These are phyloP conservation scores for Pezicula radicicola DNA, from an alignment of 2,329 filamentous ascomycete genomes.

Conservation along the genomic window DNA sequence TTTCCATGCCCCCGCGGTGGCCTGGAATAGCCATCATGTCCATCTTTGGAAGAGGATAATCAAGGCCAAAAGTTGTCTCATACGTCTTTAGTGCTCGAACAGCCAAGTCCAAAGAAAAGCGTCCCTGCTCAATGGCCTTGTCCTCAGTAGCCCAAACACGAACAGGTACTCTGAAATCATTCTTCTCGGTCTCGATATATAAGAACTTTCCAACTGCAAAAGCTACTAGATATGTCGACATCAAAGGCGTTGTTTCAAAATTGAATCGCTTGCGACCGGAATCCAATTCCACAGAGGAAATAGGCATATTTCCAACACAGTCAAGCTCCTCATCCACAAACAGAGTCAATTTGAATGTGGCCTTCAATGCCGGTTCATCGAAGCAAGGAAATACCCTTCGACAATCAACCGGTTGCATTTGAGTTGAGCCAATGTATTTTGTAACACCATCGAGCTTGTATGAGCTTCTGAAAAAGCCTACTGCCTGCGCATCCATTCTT, in stretches of 20 bases:
- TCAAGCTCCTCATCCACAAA: no score
- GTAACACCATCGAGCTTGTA: no score
- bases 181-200: conserved; percentile 81
- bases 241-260: conserved; percentile 87
- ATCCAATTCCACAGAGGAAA: neutral
- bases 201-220: conserved; percentile 94
- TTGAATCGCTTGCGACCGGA: conserved; percentile 69
- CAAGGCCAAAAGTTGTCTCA: conserved; percentile 84
- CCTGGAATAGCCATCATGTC: conserved; percentile 96
- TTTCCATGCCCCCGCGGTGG: conserved; percentile 58
- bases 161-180: conserved; percentile 79
- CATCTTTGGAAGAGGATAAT: conserved; percentile 90
- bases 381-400: conserved; percentile 66
- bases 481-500: no score
- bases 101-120: conserved; percentile 86
- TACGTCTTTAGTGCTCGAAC: conserved; percentile 91
- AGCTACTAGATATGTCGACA: conserved; percentile 94
- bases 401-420: conserved; percentile 58
- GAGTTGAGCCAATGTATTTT: neutral
- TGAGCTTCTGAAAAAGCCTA: no score
- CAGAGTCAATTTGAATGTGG: conserved; percentile 69
- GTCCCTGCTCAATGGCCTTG: conserved; percentile 75
- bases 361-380: conserved; percentile 73
- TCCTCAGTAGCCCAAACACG: conserved; percentile 92
- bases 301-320: no score